phyloP scores from a whole-genome alignment of 257 asterid genomes.

The Solanum chiquidenum region DNA sequence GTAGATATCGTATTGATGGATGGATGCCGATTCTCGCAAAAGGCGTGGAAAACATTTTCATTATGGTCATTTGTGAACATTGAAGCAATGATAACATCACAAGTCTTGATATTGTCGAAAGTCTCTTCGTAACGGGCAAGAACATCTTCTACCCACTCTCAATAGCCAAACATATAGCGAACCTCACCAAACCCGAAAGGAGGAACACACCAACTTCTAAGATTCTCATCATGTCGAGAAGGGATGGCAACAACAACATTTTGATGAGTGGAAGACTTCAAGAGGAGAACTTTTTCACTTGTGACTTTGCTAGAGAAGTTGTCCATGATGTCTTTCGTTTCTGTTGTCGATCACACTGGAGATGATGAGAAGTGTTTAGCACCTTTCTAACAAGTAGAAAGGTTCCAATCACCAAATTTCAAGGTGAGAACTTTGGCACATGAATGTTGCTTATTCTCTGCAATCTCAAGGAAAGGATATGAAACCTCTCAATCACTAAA shows the following conservation, averaged over 20 bases:
- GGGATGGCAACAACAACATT: not conserved
- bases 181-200: not conserved
- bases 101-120: too few relatives aligned
- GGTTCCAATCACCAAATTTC: not conserved
- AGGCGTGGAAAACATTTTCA: not conserved
- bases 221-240: not conserved
- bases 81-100: not conserved
- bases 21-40: not conserved
- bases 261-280: not conserved
- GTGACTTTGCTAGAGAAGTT: not conserved
- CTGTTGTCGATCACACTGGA: not conserved
- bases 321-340: not conserved
- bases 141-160: too few relatives aligned
- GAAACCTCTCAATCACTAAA: too few relatives aligned
- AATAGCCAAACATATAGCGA: too few relatives aligned
- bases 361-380: not conserved
- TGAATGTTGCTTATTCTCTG: too few relatives aligned
- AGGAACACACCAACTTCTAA: not conserved
- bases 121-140: too few relatives aligned
- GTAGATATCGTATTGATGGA: too few relatives aligned
- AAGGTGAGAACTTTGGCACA: not conserved
- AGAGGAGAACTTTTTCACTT: not conserved
- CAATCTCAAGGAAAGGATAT: too few relatives aligned
- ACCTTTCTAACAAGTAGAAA: not conserved
- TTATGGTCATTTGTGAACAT: not conserved